Evolutionary conservation across 768 basidiomycete genomes (phyloP), one percentile per base, ranked within the genome.

Genomic region (Auriscalpium vulgare): DNA sequence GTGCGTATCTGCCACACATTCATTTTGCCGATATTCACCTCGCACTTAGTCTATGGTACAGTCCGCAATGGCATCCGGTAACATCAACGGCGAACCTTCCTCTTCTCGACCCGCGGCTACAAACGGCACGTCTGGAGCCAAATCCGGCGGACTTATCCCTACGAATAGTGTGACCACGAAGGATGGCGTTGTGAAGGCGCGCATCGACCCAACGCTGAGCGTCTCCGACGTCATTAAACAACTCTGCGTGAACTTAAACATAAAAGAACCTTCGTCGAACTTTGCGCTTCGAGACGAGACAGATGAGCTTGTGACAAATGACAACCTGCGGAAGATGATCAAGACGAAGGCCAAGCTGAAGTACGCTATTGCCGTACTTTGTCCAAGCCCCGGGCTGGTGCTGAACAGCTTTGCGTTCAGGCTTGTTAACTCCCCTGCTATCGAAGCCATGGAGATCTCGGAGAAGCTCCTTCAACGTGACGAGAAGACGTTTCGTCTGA

Each of bases 191-290:
- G 88, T 92, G 19, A 84, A 89, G 59, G 85, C 88, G 10, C 82
- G 91, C 57, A 93, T 93, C 61, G 91, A 93, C 66, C 87, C 88
- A 14, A 84, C 88, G 6, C 75, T 92, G 35, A 83, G 85, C 7
- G 91, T 91, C 51, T 83, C 88, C 52, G 91, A 93, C 67, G 91
- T 93, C 55, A 79, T 93, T 51, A 83, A 81, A 55, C 89, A 91
- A 68, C 78, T 93, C 10, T 91, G 90, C 63, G 71, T 85, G 61
- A 92, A 85, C 70, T 74, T 95, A 61, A 84, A 87, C 69, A 83
- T 92, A 56, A 82, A 81, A 56, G 89, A 89, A 40, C 78, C 87
- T 0, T 78, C 88, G 1, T 77, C 78, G 1, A 72, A 87, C 59
- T 93, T 82, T 66, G 87, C 91, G 1, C 69, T 95, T 57, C 78